Percentiles rank a stretch among this genome's conserved stretches.
Evolutionary conservation across 192 early-diverging fungal species (phyloP).

Genomic region (Rhizophagus sp.): DNA sequence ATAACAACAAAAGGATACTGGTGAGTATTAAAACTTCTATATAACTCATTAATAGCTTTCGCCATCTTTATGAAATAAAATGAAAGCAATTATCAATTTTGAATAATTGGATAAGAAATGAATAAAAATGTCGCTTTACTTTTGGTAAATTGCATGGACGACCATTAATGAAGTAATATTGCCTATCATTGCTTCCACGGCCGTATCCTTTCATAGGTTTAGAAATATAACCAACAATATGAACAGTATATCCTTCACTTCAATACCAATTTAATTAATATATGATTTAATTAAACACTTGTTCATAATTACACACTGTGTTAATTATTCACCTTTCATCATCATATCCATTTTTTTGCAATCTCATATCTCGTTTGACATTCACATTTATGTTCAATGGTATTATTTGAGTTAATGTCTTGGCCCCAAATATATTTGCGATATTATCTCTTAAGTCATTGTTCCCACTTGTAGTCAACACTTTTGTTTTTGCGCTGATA

Average conservation of each 20-base stretch:
- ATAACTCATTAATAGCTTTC: constrained; percentile 82
- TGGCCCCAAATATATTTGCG: constrained; percentile 74
- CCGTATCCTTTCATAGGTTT: constrained; percentile 69
- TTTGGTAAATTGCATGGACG: constrained; percentile 86
- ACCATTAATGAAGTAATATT: constrained; percentile 88
- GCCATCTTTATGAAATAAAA: constrained; percentile 49
- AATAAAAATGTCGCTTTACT: constrained; percentile 38
- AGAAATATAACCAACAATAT: constrained; percentile 55
- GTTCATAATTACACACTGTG: neutral
- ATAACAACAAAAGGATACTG: constrained; percentile 82
- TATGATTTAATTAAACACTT: constrained; percentile 21
- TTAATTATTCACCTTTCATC: neutral
- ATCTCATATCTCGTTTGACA: constrained; percentile 21
- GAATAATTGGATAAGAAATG: neutral
- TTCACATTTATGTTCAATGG: constrained; percentile 49
- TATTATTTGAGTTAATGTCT: constrained; percentile 46
- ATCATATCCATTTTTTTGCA: neutral
- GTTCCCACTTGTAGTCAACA: constrained; percentile 66
- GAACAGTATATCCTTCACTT: constrained; percentile 28
- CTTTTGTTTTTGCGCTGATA: constrained; percentile 46
- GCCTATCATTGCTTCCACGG: constrained; percentile 74
- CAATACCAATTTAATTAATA: neutral
- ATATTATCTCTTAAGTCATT: constrained; percentile 65
- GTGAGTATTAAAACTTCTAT: constrained; percentile 61
- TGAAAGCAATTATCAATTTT: neutral